phyloP scores from a whole-genome alignment of 2,329 filamentous ascomycete species.

The Metarhizium brunneum region DNA sequence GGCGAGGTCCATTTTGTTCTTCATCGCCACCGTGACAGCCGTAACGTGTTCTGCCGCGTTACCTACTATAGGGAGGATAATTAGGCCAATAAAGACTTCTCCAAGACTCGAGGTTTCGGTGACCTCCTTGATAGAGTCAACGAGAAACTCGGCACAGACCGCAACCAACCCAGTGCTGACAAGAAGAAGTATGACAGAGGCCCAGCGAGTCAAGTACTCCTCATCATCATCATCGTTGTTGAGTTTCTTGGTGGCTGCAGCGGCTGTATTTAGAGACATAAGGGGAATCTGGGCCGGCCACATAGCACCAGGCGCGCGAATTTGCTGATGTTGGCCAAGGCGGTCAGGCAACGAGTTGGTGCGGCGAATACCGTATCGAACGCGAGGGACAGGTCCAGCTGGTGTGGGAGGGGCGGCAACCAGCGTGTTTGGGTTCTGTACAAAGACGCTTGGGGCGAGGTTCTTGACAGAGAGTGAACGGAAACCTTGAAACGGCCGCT shows the following conservation, averaged over 20 bases:
- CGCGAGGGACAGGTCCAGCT: constrained; percentile 41
- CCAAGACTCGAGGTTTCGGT: constrained; percentile 45
- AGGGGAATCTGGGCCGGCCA: constrained; percentile 37
- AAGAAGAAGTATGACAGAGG: constrained; percentile 53
- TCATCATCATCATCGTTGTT: constrained; percentile 28
- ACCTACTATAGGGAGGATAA: constrained; percentile 63
- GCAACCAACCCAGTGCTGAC: constrained; percentile 58
- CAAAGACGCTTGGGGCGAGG: constrained; percentile 64
- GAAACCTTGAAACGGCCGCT: constrained; percentile 41
- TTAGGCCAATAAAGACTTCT: constrained; percentile 62
- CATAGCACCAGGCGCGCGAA: constrained; percentile 40
- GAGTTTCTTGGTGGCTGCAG: constrained; percentile 17
- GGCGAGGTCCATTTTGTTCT: constrained; percentile 69
- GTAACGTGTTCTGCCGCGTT: constrained; percentile 68
- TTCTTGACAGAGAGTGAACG: constrained; percentile 56
- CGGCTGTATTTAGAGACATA: constrained; percentile 21
- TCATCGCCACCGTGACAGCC: constrained; percentile 59
- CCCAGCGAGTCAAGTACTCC: constrained; percentile 41
- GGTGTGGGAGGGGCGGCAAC: constrained; percentile 17
- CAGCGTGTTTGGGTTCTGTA: constrained; percentile 28
- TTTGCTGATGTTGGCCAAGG: constrained; percentile 36
- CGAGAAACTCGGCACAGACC: constrained; percentile 61
- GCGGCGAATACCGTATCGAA: constrained; percentile 57
- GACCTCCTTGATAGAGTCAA: constrained; percentile 57
- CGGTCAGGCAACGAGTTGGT: constrained; percentile 68